These are phyloP conservation scores for Jackrogersella multiformis DNA, from an alignment of 495 filamentous ascomycete genomes.

Conservation along the genomic window DNA sequence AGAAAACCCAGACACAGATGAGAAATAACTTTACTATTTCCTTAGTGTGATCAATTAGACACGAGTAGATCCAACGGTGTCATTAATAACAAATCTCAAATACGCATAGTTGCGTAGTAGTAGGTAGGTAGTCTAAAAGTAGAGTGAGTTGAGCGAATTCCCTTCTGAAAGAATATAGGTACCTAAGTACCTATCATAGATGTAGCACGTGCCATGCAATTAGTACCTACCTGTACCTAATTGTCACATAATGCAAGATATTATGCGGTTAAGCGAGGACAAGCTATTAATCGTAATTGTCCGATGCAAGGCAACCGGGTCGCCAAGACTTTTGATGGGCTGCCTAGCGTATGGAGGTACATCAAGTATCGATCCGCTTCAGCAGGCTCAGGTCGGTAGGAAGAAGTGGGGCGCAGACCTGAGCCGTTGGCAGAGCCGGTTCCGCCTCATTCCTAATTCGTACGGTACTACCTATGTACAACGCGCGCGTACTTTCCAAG, in stretches of 20 bases:
- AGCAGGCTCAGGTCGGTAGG: constrained; percentile 1
- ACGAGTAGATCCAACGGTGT: neutral
- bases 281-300: constrained; percentile 28
- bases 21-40: neutral
- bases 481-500: neutral
- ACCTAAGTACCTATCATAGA: neutral
- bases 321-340: constrained; percentile 11
- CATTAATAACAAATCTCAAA: neutral
- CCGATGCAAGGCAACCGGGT: constrained; percentile 36
- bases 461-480: neutral
- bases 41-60: neutral
- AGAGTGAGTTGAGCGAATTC: neutral
- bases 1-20: too few species aligned
- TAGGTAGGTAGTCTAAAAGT: neutral
- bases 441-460: constrained; percentile 35
- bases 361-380: constrained; percentile 10
- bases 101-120: neutral
- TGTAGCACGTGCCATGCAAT: constrained; percentile 16
- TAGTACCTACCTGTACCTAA: too few species aligned
- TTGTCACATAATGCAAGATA: neutral
- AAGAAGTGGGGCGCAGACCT: constrained; percentile 2
- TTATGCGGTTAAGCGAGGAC: constrained; percentile 12
- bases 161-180: neutral
- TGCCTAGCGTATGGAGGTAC: neutral
- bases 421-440: constrained; percentile 11